Conservation (phyloP, 1,139 yeast genomes). For the Suhomyces panamericanus region DNA sequence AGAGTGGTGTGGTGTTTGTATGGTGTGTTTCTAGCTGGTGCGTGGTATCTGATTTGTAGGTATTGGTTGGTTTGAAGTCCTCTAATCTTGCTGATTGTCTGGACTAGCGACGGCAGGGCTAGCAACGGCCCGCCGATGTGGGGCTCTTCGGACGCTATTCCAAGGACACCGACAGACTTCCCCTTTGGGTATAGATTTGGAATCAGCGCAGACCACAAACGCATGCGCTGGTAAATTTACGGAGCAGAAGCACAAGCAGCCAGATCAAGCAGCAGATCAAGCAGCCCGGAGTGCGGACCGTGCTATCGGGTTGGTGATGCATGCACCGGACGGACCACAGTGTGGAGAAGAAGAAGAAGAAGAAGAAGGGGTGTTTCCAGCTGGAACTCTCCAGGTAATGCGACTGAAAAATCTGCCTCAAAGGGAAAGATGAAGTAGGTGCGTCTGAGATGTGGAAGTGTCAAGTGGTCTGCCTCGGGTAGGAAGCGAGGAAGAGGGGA, state of each 20-base stretch:
- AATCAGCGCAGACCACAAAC: background rate
- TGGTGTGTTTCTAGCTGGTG: no score
- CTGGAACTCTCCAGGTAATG: no score
- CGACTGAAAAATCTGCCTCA: no score
- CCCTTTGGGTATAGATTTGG: slow-evolving; percentile 1
- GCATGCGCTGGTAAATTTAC: slow-evolving; percentile 1
- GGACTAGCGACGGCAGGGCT: background rate
- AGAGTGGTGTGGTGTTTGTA: no score
- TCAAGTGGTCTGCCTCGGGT: background rate
- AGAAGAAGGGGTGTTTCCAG: no score
- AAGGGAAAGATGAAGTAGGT: no score
- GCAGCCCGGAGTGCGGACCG: background rate
- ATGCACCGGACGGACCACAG: no score
- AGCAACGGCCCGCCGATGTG: background rate
- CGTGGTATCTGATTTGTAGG: no score
- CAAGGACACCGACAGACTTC: background rate
- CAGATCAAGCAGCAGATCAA: background rate
- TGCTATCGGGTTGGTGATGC: no score
- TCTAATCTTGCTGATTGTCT: background rate
- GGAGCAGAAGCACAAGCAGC: background rate
- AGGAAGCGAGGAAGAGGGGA: background rate
- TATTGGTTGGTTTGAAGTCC: background rate
- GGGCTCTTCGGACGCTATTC: background rate
- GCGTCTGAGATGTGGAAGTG: background rate
- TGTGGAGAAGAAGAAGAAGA: no score